A percentile compares a stretch with the other conserved stretches of the same genome.
phyloP scores from a whole-genome alignment of 306 rosid genomes.

The Vigna unguiculata region DNA sequence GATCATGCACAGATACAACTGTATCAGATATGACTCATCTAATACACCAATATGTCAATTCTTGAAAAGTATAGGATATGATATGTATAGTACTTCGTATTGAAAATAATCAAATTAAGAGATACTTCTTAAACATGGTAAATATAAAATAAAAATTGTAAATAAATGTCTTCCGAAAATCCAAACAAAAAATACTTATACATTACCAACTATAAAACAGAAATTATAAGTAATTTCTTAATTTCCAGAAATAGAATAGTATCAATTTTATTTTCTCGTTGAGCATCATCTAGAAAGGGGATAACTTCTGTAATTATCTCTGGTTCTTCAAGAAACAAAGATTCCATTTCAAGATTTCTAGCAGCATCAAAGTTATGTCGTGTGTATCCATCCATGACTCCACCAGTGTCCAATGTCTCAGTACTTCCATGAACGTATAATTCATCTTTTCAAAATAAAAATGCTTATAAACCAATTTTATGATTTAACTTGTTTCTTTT shows the following conservation, averaged over 20 bases:
- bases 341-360: conserved; percentile 9
- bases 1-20: not conserved
- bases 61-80: not conserved
- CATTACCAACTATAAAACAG: not conserved
- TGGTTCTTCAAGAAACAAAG: not conserved
- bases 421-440: not conserved
- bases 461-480: not conserved
- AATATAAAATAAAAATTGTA: not conserved
- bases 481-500: not conserved
- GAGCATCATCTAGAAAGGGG: not conserved
- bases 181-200: not conserved
- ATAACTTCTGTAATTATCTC: not conserved
- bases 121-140: not conserved
- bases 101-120: not conserved
- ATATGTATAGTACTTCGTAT: not conserved
- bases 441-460: not conserved
- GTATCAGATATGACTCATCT: not conserved
- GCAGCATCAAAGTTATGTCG: conserved; percentile 5
- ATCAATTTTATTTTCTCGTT: conserved; percentile 5
- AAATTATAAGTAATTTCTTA: not conserved
- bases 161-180: not conserved
- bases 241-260: not conserved
- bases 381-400: not conserved
- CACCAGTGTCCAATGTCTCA: not conserved
- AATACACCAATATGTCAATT: not conserved